These are phyloP conservation scores for Podospora tetraspora DNA, from an alignment of 495 filamentous ascomycete genomes.

Conservation along the genomic window DNA sequence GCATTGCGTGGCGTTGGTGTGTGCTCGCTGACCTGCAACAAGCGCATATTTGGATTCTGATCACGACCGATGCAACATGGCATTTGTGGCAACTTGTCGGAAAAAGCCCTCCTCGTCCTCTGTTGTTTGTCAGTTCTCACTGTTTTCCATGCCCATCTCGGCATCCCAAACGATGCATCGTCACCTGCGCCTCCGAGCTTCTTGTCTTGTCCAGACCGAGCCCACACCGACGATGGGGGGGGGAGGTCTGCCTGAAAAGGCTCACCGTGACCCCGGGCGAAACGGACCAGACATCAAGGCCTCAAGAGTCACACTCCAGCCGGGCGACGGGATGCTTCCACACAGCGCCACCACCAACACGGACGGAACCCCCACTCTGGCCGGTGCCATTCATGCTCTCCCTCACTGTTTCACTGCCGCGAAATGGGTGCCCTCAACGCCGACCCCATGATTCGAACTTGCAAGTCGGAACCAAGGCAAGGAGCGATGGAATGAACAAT, in stretches of 20 bases:
- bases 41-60: background rate
- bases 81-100: background rate
- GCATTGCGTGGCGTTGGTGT: background rate
- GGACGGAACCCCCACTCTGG: conserved; percentile 6
- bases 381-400: background rate
- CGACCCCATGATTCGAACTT: background rate
- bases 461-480: background rate
- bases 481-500: background rate
- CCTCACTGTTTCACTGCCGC: background rate
- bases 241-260: background rate
- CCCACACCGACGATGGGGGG: background rate
- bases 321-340: background rate
- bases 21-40: background rate
- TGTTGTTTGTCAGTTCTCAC: background rate
- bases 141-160: background rate
- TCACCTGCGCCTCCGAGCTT: background rate
- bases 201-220: background rate
- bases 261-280: background rate
- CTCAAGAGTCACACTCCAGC: background rate
- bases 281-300: background rate
- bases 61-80: background rate
- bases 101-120: no score
- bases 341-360: background rate
- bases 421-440: background rate
- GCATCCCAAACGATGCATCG: background rate